Evolutionary conservation across 257 asterid species (phyloP), one percentile per base, ranked within the genome.

Genomic region (Lycium barbarum): DNA sequence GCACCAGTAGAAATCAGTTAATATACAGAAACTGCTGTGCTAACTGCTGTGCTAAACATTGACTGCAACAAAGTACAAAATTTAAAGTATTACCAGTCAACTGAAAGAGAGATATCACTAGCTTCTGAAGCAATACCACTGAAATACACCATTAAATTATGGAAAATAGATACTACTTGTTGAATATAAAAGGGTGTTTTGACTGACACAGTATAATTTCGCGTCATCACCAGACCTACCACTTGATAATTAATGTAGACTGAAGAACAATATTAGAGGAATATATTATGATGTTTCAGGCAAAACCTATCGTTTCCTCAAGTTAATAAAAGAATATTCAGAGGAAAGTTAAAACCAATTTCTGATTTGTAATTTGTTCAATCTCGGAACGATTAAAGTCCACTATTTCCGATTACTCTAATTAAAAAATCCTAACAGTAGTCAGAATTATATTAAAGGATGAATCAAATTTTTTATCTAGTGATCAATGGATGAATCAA

Each of bases 341-440:
- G 70, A 22, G 17, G 70, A 63, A 63, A 63, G 35, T 63, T 63
- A 63, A 63, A 63, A 12, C 40, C n/a, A 72, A 47, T 49, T 20
- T 73, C 38, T 22, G 26, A 20, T n/a, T n/a, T 45, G 80, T 45
- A 26, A 26, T 26, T 26, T 45, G 80, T 45, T 20, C 81, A 1
- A 49, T 74, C 61, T 49, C 7, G 1, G 61, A 74, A 49, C 5
- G 57, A 22, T 74, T 13, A 12, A 49, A 20, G 40, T 49, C 36
- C 43, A 74, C 81, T 74, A 74, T 47, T 74, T 74, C 38, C 13
- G 1, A 22, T 47, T 74, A 49, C 61, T 74, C 81, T 49, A 49
- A 74, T 74, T 49, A 12, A 33, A 49, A 74, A 74, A 47, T 45
- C 7, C 43, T 6, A 74, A 13, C 6, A 22, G 43, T 74, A 74